Base-by-base conservation (phyloP, 2,329 filamentous ascomycete genomes). In the Botrytis paeoniae region DNA sequence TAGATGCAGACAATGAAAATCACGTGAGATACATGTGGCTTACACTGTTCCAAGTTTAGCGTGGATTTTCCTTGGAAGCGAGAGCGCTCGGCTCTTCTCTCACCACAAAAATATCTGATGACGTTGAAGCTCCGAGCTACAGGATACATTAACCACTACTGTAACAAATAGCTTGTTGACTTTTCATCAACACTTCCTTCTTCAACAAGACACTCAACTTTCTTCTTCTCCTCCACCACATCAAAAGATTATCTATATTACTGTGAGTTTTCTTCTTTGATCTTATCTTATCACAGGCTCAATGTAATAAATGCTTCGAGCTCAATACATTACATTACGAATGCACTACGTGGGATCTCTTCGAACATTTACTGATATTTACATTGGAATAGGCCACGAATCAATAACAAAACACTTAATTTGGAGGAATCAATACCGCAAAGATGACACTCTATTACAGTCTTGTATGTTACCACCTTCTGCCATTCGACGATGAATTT, bases 401-500 rank as follows among this genome's bases (percentile, higher is more conserved):
- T 72, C 70, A 41, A 75, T 41, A 63, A 75, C 69, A 65, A 48
- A 48, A 63, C 69, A 45, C 61, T 25, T 70, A 37, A 71, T 71
- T 54, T 72, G 45, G 39, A 76, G 74, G 32, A 43, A 43, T 54
- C 71, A 71, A 73, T 74, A 60, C 75, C 39, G 74, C 73, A 79
- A 84, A 80, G 61, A 86, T 86, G 85, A 86, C 85, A 75, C 84
- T 86, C 78, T 86, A 86, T 79, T 86, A 86, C 78, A 83, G 83
- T 77, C 83, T 86, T 74, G 85, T 86, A 82, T 77, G 84, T 81
- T 45, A 59, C 16, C 22, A 65, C 51, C 29, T 39, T 61, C 62
- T n/a, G 48, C 69, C 60, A 37, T 48, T 39, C 35, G 66, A 22
- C 41, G 4, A 63, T 48, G 59, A 70, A 25, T 61, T 70, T 60